These are phyloP conservation scores for Tolypocladium endophyticum DNA, from an alignment of 2,329 filamentous ascomycete genomes.

Conservation along the genomic window DNA sequence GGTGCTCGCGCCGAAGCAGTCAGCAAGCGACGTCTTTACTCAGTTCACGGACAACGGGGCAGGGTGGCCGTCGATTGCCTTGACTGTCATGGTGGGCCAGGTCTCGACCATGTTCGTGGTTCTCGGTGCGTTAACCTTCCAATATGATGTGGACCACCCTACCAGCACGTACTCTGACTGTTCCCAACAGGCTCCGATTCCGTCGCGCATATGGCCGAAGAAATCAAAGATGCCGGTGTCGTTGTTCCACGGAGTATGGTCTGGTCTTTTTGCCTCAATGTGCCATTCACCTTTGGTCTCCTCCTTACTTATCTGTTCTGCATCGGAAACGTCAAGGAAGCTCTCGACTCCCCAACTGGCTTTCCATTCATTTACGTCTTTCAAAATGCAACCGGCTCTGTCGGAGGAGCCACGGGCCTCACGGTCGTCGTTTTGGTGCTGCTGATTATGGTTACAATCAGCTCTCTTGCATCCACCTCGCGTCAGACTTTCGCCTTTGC, in stretches of 20 bases:
- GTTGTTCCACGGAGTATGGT: conserved; percentile 9
- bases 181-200: conserved; percentile 6
- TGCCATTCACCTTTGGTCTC: conserved; percentile 10
- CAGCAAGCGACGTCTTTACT: conserved; percentile 2
- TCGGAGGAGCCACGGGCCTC: conserved; percentile 12
- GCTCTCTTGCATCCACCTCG: conserved; percentile 16
- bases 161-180: background rate
- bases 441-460: conserved; percentile 13
- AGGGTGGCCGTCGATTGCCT: conserved; percentile 3
- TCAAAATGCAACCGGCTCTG: conserved; percentile 11
- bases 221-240: conserved; percentile 8
- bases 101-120: conserved; percentile 5
- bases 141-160: too few species aligned
- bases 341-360: conserved; percentile 5
- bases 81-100: conserved; percentile 8
- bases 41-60: conserved; percentile 6
- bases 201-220: conserved; percentile 8
- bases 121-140: conserved; percentile 1
- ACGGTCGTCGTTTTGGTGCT: conserved; percentile 15
- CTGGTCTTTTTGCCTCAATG: conserved; percentile 9
- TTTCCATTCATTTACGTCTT: conserved; percentile 20
- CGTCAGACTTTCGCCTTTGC: conserved; percentile 20
- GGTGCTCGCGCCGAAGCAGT: conserved; percentile 4
- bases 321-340: conserved; percentile 7
- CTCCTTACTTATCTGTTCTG: conserved; percentile 12